Evolutionary conservation across 177 flowering plant species (phyloP).

Genomic region (Telopea speciosissima): DNA sequence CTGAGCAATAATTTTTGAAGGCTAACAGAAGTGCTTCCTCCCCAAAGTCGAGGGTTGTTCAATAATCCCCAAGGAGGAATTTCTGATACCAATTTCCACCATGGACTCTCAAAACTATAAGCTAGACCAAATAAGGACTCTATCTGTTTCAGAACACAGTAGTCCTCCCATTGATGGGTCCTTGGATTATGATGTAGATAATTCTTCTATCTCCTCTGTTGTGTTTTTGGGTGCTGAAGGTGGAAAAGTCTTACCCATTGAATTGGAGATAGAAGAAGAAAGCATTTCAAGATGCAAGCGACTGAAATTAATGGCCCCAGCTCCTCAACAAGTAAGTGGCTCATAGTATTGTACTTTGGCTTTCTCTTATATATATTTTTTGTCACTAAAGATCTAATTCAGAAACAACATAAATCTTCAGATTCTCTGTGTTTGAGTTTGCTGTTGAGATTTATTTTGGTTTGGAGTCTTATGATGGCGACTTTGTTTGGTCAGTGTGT

Average conservation of each 20-base stretch:
- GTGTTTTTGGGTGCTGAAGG: constrained; percentile 4
- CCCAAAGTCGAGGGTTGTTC: constrained; percentile 1
- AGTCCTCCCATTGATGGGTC: background rate
- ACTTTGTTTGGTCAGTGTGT: constrained; percentile 13
- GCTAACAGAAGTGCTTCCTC: background rate
- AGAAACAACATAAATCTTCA: background rate
- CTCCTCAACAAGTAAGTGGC: constrained; percentile 14
- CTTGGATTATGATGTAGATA: constrained; percentile 7
- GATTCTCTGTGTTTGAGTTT: background rate
- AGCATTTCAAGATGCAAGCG: constrained; percentile 12
- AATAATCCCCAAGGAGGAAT: background rate
- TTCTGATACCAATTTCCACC: background rate
- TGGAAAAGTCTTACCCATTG: constrained; percentile 4
- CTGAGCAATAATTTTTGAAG: constrained; percentile 5
- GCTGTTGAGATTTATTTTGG: background rate
- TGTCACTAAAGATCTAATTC: background rate
- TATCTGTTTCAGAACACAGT: constrained; percentile 7
- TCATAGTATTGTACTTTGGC: background rate
- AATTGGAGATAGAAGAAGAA: constrained; percentile 12
- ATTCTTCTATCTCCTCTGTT: constrained; percentile 4
- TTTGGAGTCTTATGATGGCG: background rate
- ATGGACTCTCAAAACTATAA: constrained; percentile 7
- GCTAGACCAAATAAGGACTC: background rate
- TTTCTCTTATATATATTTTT: background rate
- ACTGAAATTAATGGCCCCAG: constrained; percentile 7